These are phyloP conservation scores for Tuber microsphaerosporum DNA, from an alignment of 495 filamentous ascomycete genomes.

Conservation along the genomic window DNA sequence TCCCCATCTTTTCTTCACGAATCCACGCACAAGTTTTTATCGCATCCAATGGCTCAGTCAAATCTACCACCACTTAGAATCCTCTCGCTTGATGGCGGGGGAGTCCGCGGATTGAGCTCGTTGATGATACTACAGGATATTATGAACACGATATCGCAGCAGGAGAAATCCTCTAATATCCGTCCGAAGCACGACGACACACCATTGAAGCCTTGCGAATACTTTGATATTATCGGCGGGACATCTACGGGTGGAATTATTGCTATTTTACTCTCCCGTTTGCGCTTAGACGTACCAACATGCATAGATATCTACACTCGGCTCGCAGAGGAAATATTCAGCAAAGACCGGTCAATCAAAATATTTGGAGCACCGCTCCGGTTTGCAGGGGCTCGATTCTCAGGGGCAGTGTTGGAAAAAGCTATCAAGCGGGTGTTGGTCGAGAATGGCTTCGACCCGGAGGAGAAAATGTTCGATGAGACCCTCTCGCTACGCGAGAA, in stretches of 20 bases:
- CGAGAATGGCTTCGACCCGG: conserved; percentile 36
- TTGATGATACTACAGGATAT: conserved; percentile 50
- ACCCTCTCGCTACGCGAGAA: conserved; percentile 10
- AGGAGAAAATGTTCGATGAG: conserved; percentile 37
- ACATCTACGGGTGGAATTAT: conserved; percentile 36
- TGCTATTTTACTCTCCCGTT: conserved; percentile 27
- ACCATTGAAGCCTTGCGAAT: conserved; percentile 43
- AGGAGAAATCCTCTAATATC: conserved; percentile 58
- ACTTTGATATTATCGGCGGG: conserved; percentile 34
- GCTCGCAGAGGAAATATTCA: conserved; percentile 28
- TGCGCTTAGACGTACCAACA: conserved; percentile 27
- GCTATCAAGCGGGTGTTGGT: conserved; percentile 57
- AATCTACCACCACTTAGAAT: conserved; percentile 36
- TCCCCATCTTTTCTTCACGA: not conserved
- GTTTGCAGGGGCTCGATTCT: conserved; percentile 83
- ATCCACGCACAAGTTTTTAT: not conserved
- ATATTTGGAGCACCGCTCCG: conserved; percentile 56
- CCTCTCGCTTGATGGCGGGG: conserved; percentile 52
- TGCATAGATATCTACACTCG: conserved; percentile 26
- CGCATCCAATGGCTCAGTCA: conserved; percentile 9
- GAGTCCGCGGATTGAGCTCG: conserved; percentile 50
- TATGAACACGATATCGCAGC: conserved; percentile 45
- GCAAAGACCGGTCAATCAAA: conserved; percentile 41
- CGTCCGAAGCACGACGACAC: conserved; percentile 58
- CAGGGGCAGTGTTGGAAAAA: conserved; percentile 86